Base-by-base conservation (phyloP, 2,329 filamentous ascomycete genomes). In the Aureobasidium vineae region DNA sequence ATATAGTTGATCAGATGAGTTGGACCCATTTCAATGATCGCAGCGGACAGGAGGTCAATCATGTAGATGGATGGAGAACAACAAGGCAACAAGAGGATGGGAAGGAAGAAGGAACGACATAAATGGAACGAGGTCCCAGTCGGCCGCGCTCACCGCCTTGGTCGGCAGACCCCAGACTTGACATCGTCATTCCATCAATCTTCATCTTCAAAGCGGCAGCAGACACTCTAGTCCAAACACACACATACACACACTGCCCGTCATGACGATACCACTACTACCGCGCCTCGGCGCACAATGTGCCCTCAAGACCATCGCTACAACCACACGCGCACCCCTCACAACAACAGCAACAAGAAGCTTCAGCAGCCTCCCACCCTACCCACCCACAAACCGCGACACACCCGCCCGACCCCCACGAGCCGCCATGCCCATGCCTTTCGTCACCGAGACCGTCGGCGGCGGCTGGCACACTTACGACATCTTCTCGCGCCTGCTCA, bases 391-490 rank as follows among this genome's bases (percentile, higher is more conserved):
- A 10, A 67, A 70, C 69, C 70, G 70, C 68, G 70, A 70, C 45
- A 71, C 68, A 11, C 71, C 70, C 19, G 57, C 66, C 26, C 66
- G 63, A 50, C 73, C 72, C 21, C 74, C 78, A 4, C 73, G 69
- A 66, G 75, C 76, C 69, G 79, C 78, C 70, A 74, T 80, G 23
- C 81, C 81, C 33, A 81, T 81, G 71, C 81, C 81, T 31, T 83
- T 79, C 68, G 80, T 83, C 59, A 83, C 81, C 43, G 81, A 83
- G 71, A 81, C 80, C 68, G 75, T 81, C 43, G 80, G 78, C 72
- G 81, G 81, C 70, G 80, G 80, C 69, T 83, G 78, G 78, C 81
- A 82, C 73, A 83, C 81, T 63, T 81, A 69, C 57, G 81, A 80
- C 69, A 82, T 79, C 67, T 81, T 77, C 76, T 81, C 77, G 33